phyloP scores from a whole-genome alignment of 2,329 filamentous ascomycete species.

The Gnomoniopsis smithogilvyi region DNA sequence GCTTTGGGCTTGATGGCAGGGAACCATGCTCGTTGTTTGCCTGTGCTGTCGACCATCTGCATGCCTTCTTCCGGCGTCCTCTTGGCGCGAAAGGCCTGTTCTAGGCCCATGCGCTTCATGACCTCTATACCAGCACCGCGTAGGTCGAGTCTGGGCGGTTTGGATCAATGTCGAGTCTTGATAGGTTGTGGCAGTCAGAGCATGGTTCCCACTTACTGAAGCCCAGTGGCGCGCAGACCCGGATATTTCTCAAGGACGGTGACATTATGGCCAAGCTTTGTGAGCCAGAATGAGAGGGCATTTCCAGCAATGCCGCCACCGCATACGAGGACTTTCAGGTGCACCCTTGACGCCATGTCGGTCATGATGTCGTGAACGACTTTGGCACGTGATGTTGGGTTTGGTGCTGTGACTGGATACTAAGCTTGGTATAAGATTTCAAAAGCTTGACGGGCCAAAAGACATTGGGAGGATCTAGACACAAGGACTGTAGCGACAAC shows the following conservation, averaged over 20 bases:
- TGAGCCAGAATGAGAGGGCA: constrained; percentile 48
- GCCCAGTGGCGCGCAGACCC: constrained; percentile 42
- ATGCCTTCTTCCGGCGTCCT: constrained; percentile 29
- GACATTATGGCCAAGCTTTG: constrained; percentile 32
- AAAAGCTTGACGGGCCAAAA: too few species aligned
- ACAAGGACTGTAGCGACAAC: too few species aligned
- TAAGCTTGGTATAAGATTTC: too few species aligned
- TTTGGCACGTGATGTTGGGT: too few species aligned
- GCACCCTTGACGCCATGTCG: not conserved
- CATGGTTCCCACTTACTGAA: constrained; percentile 30
- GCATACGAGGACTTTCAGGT: constrained; percentile 32
- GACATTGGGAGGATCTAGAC: too few species aligned
- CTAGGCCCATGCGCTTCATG: constrained; percentile 48
- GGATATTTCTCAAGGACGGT: constrained; percentile 40
- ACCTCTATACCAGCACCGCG: constrained; percentile 48
- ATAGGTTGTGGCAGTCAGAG: not conserved
- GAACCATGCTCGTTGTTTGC: constrained; percentile 36
- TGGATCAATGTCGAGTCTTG: not conserved
- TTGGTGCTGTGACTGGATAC: too few species aligned
- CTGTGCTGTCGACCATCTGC: constrained; percentile 34
- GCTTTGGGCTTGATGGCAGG: constrained; percentile 36
- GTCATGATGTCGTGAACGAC: too few species aligned
- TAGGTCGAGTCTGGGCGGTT: constrained; percentile 40
- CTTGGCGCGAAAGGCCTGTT: constrained; percentile 26
- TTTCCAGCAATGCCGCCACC: constrained; percentile 35